phyloP scores from a whole-genome alignment of 257 asterid genomes.

The Eustoma russellianum region DNA sequence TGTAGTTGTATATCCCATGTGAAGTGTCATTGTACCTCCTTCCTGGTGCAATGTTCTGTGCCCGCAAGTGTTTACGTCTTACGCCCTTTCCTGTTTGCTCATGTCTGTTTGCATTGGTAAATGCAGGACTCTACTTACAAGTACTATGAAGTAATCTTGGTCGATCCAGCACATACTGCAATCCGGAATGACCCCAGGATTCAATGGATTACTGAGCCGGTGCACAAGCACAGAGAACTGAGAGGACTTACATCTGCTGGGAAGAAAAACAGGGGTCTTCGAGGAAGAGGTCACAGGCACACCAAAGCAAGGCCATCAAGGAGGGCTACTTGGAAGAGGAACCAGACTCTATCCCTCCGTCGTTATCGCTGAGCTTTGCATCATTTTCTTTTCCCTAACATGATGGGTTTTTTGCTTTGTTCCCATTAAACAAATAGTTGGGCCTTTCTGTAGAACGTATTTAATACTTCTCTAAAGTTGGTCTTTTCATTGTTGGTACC shows the following conservation, averaged over 20 bases:
- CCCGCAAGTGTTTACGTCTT: background rate
- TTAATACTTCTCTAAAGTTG: background rate
- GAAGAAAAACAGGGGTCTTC: constrained; percentile 22
- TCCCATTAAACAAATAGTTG: constrained; percentile 2
- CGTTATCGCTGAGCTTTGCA: constrained; percentile 9
- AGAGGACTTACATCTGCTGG: constrained; percentile 23
- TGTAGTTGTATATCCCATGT: background rate
- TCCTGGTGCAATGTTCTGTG: background rate
- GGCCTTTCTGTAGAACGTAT: background rate
- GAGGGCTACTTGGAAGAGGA: constrained; percentile 18
- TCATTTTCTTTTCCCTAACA: background rate
- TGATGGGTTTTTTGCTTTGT: background rate
- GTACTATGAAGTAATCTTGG: constrained; percentile 16
- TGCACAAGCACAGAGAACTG: constrained; percentile 21
- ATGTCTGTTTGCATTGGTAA: background rate
- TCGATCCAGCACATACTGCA: constrained; percentile 15
- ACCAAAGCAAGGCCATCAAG: constrained; percentile 22
- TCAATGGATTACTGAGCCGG: constrained; percentile 15
- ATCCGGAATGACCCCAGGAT: constrained; percentile 19
- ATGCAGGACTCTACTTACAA: constrained; percentile 20
- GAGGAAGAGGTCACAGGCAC: constrained; percentile 14
- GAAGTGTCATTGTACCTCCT: background rate
- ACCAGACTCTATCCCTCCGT: constrained; percentile 12
- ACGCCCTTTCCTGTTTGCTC: background rate
- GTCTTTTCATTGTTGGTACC: too few relatives aligned